Evolutionary conservation across 306 rosid genomes (phyloP), one percentile per base, ranked within the genome.

Genomic region (Medicago lupulina): DNA sequence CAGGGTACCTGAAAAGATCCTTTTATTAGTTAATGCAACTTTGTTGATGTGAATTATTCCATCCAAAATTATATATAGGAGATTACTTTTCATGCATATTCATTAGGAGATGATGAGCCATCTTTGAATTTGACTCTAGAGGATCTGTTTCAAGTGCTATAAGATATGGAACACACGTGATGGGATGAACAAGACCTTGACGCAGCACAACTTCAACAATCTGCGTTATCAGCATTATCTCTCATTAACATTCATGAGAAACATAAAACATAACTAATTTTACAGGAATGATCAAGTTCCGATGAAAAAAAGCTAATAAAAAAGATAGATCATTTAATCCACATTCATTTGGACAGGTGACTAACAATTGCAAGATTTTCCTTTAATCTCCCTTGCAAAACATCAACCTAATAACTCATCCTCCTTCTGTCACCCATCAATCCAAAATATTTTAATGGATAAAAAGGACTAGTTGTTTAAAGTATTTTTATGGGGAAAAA

Each of bases 151-250:
- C 99, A 19, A 95, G 93, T n/a, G 99, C 99, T 75, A 95, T 90
- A 67, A 95, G 97, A 83, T 81, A 86, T 36, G 99, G 99, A 83
- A 95, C 99, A 79, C 99, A 90, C 43, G 98, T 92, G 83, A 95
- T 95, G n/a, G 98, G 99, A 85, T 92, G 98, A 81, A 90, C 99
- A 79, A 95, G 97, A 79, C 99, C 99, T 84, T 95, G 99, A 81
- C 99, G 97, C 83, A 95, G 84, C 77, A 89, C 97, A 82, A 95
- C 80, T 86, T 95, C 99, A 41, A 95, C 97, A 76, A 95, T 95
- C 99, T 95, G 97, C 83, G 82, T 41, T 63, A 16, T 60, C 40
- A 76, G 39, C 75, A 73, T 23, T 47, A 47, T 50, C 63, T 63
- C 44, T 57, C 39, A 70, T 47, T 78, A 39, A 64, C 31, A 58